Base-by-base conservation (phyloP, 495 filamentous ascomycete genomes). In the Hypoxylon rickii region DNA sequence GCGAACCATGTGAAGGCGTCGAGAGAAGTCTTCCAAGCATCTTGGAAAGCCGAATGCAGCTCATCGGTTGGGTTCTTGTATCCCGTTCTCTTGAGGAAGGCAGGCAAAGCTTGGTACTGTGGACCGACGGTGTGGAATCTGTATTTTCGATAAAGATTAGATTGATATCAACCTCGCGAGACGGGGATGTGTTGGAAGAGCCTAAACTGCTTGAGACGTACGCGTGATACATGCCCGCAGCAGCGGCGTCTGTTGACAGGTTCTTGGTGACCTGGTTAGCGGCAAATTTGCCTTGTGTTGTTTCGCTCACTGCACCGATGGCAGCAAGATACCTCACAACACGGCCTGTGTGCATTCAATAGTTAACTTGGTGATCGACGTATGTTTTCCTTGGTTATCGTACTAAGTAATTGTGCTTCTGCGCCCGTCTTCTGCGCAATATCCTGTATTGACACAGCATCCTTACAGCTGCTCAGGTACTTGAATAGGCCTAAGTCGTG, bases 311-410 rank as follows among this genome's bases (percentile, higher is more conserved):
- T 8, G 71, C 65, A n/a, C 65, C 72, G 67, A 76, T 73, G 18
- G 76, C 70, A 10, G 61, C 64, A 0, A 79, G 45, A 32, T 79
- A 74, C 45, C 69, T 70, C 38, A 78, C 52, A 20, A 78, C 53
- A 12, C 73, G 69, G 2, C 44, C 44, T 46, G 33, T 29, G 2
- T 10, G 1, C 15, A 17, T 29, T 10, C 5, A 10, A 4, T 29
- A 29, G 10, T 5, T 10, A 10, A 10, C 24, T 29, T 4, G 24
- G 24, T 29, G 24, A 10, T 10, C 24, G 4, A 29, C 5, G 10
- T 10, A 29, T 29, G 4, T 29, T 4, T 10, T 4, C 5, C 5
- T 5, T 5, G 10, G 10, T 29, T 17, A 46, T 17, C 5, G 13
- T 34, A 26, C 26, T 29, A 3, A 34, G 3, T 12, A 26, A 13